Base-by-base conservation (phyloP, 306 rosid genomes). In the Cicer judaicum region DNA sequence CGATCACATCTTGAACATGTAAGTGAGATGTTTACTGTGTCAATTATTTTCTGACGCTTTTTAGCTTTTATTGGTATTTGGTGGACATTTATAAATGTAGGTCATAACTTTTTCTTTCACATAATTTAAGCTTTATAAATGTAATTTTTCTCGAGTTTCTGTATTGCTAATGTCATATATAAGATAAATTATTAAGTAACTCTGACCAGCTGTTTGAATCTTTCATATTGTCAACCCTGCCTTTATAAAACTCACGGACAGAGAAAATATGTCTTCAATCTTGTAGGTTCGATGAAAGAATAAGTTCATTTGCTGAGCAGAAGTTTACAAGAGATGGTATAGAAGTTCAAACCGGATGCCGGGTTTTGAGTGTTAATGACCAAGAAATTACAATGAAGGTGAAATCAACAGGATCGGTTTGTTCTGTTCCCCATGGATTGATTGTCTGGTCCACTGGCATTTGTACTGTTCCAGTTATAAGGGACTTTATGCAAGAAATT, bases 371-470 rank as follows among this genome's bases (percentile, higher is more conserved):
- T 78, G 98, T 94, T 74, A 81, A 86, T 69, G 95, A 91, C 69
- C 90, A 87, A 83, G 96, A 87, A 59, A 87, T 94, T 75, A 79
- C 80, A 40, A 7, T 90, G 96, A 87, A 88, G 82, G 72, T 78
- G 78, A 88, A 90, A 85, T 80, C 97, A 73, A 87, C 82, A 1
- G 98, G 91, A 79, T 89, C 80, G 76, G 71, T 83, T 54, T 85
- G 76, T 90, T 85, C 93, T 55, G 34, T 86, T 36, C 98, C 98
- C 7, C 96, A 94, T 74, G 98, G 97, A 44, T 72, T 94, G 81
- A 65, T 94, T 82, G 90, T 94, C 59, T 94, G 98, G 98, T 90
- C 98, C 77, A 94, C 98, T 44, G 98, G 98, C 16, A 78, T 94
- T 56, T 78, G 85, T 81, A 88, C 98, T 78, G 84, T 92, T 85